phyloP scores from a whole-genome alignment of 768 basidiomycete genomes.

The Boletellus ananiceps region DNA sequence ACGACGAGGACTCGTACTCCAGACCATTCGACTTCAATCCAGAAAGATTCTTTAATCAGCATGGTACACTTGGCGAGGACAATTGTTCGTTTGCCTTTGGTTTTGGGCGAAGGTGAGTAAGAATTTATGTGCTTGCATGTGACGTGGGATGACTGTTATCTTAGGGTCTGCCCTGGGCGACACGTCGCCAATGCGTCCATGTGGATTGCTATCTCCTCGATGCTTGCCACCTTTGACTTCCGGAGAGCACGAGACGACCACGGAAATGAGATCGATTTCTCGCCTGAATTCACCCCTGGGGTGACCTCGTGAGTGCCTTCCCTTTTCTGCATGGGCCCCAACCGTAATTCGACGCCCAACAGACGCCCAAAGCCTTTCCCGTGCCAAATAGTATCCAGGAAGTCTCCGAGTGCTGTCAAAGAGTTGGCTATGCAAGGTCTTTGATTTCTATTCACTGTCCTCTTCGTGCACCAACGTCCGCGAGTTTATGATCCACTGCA shows the following conservation, averaged over 20 bases:
- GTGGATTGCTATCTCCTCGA: constrained; percentile 22
- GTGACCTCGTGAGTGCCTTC: constrained; percentile 16
- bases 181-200: constrained; percentile 21
- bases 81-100: constrained; percentile 17
- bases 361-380: constrained; percentile 24
- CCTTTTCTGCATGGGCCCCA: background rate
- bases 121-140: background rate
- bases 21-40: constrained; percentile 40
- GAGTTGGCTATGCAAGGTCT: constrained; percentile 8
- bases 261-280: constrained; percentile 21
- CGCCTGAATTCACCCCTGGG: constrained; percentile 19
- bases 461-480: background rate
- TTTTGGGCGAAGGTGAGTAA: constrained; percentile 22
- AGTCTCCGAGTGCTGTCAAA: constrained; percentile 4
- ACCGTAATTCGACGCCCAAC: background rate
- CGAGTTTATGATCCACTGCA: too few species aligned
- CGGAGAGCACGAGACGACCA: constrained; percentile 19
- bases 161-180: constrained; percentile 22
- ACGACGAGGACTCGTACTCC: constrained; percentile 35
- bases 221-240: constrained; percentile 25
- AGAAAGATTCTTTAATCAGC: constrained; percentile 27
- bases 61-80: constrained; percentile 12
- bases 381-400: constrained; percentile 19
- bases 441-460: background rate
- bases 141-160: background rate